Conservation (phyloP, 2,329 filamentous ascomycete species). For the Calonectria pteridis region DNA sequence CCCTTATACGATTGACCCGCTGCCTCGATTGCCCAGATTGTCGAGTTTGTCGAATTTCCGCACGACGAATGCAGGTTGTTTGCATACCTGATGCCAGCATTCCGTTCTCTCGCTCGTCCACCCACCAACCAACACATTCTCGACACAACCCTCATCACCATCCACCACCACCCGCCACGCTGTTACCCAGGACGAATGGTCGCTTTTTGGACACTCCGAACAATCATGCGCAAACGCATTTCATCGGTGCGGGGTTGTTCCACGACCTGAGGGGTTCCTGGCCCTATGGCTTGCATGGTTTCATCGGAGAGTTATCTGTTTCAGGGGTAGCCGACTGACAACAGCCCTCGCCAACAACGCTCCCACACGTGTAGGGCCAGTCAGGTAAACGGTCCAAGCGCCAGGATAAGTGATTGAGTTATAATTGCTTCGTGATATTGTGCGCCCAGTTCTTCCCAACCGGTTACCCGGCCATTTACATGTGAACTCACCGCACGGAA, state of each 20-base stretch:
- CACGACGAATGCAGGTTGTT: neutral
- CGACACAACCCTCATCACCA: neutral
- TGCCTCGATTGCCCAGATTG: neutral
- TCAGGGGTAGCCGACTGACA: constrained; percentile 2
- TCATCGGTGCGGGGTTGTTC: constrained; percentile 8
- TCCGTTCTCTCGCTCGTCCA: neutral
- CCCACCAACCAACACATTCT: neutral
- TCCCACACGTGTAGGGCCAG: neutral
- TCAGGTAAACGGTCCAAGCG: neutral
- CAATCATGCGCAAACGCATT: constrained; percentile 5
- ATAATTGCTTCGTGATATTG: neutral
- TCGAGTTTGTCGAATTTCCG: constrained; percentile 3
- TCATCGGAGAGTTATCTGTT: constrained; percentile 24
- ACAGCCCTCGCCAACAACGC: neutral
- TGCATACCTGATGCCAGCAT: constrained; percentile 2
- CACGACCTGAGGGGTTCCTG: neutral
- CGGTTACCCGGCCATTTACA: neutral
- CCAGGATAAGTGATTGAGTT: neutral
- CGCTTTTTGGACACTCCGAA: constrained; percentile 2
- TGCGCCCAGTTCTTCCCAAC: neutral
- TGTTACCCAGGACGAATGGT: neutral
- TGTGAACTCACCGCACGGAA: neutral
- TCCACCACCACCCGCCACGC: neutral
- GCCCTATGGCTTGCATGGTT: constrained; percentile 5
- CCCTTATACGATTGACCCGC: neutral